These are phyloP conservation scores for Aspergillus haitiensis DNA, from an alignment of 495 filamentous ascomycete genomes.

Conservation along the genomic window DNA sequence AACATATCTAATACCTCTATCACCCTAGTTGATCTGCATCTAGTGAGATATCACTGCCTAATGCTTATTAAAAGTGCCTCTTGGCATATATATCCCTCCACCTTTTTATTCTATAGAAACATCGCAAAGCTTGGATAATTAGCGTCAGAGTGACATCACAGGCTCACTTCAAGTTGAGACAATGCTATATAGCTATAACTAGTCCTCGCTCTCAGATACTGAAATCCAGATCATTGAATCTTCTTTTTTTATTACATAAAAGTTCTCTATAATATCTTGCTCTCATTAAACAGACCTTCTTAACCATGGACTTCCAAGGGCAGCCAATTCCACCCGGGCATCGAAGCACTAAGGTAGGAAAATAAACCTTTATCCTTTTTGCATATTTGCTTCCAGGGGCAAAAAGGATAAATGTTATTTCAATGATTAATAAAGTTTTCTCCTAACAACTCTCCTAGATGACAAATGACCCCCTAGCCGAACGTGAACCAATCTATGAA, in stretches of 20 bases:
- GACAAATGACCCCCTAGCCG: constrained; percentile 51
- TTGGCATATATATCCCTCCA: constrained; percentile 32
- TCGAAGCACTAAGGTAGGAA: constrained; percentile 46
- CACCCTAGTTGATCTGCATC: no score
- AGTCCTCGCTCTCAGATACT: constrained; percentile 2
- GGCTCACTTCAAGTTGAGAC: not conserved
- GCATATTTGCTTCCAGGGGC: no score
- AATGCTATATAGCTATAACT: constrained; percentile 30
- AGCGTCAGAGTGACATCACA: constrained; percentile 44
- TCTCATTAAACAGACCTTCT: constrained; percentile 1
- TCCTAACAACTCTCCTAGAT: constrained; percentile 23
- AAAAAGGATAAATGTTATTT: no score
- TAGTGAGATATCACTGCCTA: not conserved
- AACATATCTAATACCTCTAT: no score
- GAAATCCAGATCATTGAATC: no score
- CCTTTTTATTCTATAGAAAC: not conserved
- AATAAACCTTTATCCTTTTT: not conserved
- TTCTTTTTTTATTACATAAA: not conserved
- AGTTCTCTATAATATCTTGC: not conserved
- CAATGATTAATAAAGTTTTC: constrained; percentile 2
- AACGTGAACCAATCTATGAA: constrained; percentile 49
- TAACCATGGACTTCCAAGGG: constrained; percentile 51
- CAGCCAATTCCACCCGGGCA: constrained; percentile 38
- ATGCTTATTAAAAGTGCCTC: constrained; percentile 3
- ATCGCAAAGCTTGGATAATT: no score